Base-by-base conservation (phyloP, 2,329 filamentous ascomycete species). In the Tympanopsis confertula region DNA sequence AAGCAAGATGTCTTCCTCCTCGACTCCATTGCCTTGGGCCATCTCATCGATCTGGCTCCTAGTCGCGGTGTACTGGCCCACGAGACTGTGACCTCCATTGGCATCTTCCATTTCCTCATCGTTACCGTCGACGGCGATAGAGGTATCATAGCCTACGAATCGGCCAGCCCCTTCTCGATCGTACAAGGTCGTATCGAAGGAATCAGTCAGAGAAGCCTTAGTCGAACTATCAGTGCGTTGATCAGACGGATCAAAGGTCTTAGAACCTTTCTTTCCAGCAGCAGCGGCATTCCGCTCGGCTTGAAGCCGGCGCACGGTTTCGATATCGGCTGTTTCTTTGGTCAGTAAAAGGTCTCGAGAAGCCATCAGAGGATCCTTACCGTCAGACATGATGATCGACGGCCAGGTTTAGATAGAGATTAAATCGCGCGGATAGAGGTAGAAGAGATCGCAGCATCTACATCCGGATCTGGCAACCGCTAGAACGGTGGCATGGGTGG, bases 1-100 rank as follows among this genome's bases (percentile, higher is more conserved):
- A 37, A 87, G 71, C 44, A 98, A 69, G 5, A 89, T 81, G 52
- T 98, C 93, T 41, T 89, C 86, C 61, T 95, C 89, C 56, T 94
- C 89, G 19, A 89, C 86, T 30, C 85, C 88, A 44, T 73, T 70
- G 39, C 88, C 88, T 38, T 76, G 78, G 17, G 89, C 81, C 61
- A 94, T 94, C 62, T 98, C 91, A 55, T 94, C 86, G 54, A 98
- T 88, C 63, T 95, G 86, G 36, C 84, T 79, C 48, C 77, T 82
- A 28, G 87, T 89, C 19, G 91, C 91, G 24, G 91, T 98, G 62
- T 98, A 98, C 61, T 96, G 91, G 45, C 88, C 89, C 22, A 95
- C 82, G 43, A 98, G 69, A 42, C 86, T 77, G 51, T 82, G 76
- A 48, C 84, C 78, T 48, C 67, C 78, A 57, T 85, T 82, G 40